Base-by-base conservation (phyloP, 75 land plant genomes). In the Picea glauca region DNA sequence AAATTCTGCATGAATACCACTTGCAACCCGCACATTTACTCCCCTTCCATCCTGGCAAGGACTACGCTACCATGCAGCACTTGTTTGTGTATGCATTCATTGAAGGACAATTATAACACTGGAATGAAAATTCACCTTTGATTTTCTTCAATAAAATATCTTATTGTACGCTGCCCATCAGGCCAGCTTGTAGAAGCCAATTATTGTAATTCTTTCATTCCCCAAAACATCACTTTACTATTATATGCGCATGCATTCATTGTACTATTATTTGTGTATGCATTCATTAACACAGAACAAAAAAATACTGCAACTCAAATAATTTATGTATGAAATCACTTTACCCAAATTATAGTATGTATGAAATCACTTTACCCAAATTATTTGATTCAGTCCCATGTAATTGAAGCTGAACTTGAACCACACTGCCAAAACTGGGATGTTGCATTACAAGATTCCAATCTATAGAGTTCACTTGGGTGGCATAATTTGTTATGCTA, bases 371-470 rank as follows among this genome's bases (percentile, higher is more conserved):
- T 26, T 26, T 26, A 26, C 26, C 26, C 26, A 26, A 26, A 26
- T 26, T 26, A 26, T 85, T 11, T 76, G 80, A 23, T 65, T 26
- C 11, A 94, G 85, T 2, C 91, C 76, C 17, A 66, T 74, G 80
- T 87, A 90, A 43, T 85, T 88, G 88, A 94, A 94, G 60, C 92
- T 94, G 90, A 20, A 83, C 81, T 65, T 82, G 78, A 1, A 82
- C 78, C 3, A 90, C 18, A 58, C 80, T 80, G 50, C 65, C 20
- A 35, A 94, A 80, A 56, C 87, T 89, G 20, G 94, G 97, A 58
- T 94, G 97, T 79, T 85, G 78, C 14, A 83, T 80, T 50, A 90
- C 91, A 75, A 90, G 32, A 70, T 88, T 94, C 97, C 97, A 94
- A 12, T 83, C 62, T 5, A 87, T 83, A 81, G 87, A 92, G 67